These are phyloP conservation scores for Phytophthora gonapodyides DNA, from an alignment of 352 stramenopile species.

Conservation along the genomic window DNA sequence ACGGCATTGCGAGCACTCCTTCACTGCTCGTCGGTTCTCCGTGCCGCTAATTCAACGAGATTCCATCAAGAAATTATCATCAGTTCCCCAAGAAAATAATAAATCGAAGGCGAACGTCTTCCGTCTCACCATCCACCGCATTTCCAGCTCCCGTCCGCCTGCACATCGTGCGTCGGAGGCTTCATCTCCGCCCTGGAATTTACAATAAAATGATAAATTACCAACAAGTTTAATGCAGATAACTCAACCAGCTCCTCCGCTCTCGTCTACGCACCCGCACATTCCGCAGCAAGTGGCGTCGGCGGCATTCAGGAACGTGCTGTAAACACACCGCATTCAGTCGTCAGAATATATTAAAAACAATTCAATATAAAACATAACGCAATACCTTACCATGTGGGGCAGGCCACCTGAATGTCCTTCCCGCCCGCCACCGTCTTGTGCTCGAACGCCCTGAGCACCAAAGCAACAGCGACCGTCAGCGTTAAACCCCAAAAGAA, in stretches of 20 bases:
- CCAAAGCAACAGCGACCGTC: neutral
- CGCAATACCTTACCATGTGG: constrained; percentile 45
- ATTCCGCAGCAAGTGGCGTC: constrained; percentile 65
- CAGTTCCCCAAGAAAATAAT: neutral
- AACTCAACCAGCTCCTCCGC: neutral
- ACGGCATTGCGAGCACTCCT: constrained; percentile 64
- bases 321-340: constrained; percentile 20
- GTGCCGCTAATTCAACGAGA: constrained; percentile 38
- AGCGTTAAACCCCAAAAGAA: neutral
- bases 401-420: constrained; percentile 56
- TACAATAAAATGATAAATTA: constrained; percentile 4
- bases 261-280: constrained; percentile 54
- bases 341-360: constrained; percentile 6
- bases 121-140: constrained; percentile 74
- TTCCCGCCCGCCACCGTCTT: constrained; percentile 69
- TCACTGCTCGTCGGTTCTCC: constrained; percentile 63
- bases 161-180: constrained; percentile 70
- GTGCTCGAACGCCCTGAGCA: constrained; percentile 37
- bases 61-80: neutral
- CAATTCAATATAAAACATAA: no score
- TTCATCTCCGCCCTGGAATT: constrained; percentile 53
- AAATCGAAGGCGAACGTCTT: neutral
- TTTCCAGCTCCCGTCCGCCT: constrained; percentile 71
- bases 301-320: constrained; percentile 71
- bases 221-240: neutral